These are phyloP conservation scores for Plantago coronopus DNA, from an alignment of 305 asterid species.

Conservation along the genomic window DNA sequence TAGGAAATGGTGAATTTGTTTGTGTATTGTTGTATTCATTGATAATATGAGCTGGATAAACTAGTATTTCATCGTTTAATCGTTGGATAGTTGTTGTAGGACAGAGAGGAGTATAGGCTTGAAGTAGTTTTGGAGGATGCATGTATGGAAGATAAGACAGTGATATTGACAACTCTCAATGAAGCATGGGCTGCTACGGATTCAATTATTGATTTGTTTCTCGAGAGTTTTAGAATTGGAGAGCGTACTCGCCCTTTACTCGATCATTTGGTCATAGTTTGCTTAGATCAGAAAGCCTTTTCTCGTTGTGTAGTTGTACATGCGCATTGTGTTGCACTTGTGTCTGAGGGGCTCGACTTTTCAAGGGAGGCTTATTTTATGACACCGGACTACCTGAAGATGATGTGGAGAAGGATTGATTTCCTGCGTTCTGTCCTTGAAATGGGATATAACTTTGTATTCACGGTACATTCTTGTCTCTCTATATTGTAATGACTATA, in stretches of 20 bases:
- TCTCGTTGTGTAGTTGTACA: conserved; percentile 39
- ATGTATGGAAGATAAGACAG: conserved; percentile 42
- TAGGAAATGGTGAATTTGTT: not conserved
- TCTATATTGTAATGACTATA: conserved; percentile 17
- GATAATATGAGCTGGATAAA: not conserved
- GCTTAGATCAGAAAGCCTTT: conserved; percentile 43
- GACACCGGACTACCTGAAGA: conserved; percentile 44
- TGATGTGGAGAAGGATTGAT: conserved; percentile 59
- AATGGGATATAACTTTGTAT: conserved; percentile 50
- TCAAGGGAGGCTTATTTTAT: conserved; percentile 48
- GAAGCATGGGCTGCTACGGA: conserved; percentile 53
- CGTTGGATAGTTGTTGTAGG: conserved; percentile 34
- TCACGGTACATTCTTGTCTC: conserved; percentile 38
- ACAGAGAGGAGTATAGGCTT: conserved; percentile 36
- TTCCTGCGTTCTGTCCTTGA: conserved; percentile 49
- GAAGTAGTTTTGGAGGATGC: conserved; percentile 41
- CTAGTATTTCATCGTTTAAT: not conserved
- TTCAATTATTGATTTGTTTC: conserved; percentile 46
- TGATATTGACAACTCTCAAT: conserved; percentile 44
- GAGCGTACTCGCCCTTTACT: conserved; percentile 35
- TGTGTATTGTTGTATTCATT: not conserved
- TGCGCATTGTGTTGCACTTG: conserved; percentile 42
- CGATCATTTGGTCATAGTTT: conserved; percentile 45
- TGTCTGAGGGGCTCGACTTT: conserved; percentile 42
- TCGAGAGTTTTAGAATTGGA: conserved; percentile 48